A percentile compares a stretch with the other conserved stretches of the same genome.
Evolutionary conservation across 1,284 basidiomycete genomes (phyloP).

Genomic region (Coniferiporia sulphurascens): DNA sequence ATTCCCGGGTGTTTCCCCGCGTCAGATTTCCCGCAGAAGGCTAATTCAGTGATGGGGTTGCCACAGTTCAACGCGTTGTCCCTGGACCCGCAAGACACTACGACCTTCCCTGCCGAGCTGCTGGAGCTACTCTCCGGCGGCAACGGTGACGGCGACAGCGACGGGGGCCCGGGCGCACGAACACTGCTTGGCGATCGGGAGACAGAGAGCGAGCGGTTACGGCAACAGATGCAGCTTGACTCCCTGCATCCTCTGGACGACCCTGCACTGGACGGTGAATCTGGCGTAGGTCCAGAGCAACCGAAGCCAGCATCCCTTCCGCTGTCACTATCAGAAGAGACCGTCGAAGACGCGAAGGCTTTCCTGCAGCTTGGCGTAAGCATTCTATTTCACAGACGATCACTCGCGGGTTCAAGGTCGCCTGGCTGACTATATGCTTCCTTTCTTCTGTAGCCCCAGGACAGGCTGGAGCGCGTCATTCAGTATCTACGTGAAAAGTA

Average conservation of each 20-base stretch:
- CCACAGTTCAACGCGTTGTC: slow-evolving; percentile 73
- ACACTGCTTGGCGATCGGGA: slow-evolving; percentile 21
- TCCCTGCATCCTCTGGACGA: slow-evolving; percentile 49
- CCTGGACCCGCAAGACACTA: slow-evolving; percentile 59
- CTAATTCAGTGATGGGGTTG: slow-evolving; percentile 5
- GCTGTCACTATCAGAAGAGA: slow-evolving; percentile 35
- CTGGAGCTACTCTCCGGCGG: slow-evolving; percentile 50
- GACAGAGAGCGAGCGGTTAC: slow-evolving; percentile 45
- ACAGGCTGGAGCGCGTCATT: slow-evolving; percentile 63
- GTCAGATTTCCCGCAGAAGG: background rate
- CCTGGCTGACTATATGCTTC: slow-evolving; percentile 3
- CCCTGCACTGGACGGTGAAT: slow-evolving; percentile 24
- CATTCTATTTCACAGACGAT: slow-evolving; percentile 17
- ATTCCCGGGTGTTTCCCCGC: background rate
- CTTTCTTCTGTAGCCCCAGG: slow-evolving; percentile 46
- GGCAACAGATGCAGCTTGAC: slow-evolving; percentile 64
- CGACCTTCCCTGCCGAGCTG: slow-evolving; percentile 62
- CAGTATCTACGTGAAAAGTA: slow-evolving; percentile 68
- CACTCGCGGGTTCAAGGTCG: slow-evolving; percentile 16
- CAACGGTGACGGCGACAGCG: slow-evolving; percentile 36
- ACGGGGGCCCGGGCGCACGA: slow-evolving; percentile 23
- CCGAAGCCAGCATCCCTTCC: slow-evolving; percentile 31
- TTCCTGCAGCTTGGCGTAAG: slow-evolving; percentile 66
- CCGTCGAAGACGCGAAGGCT: slow-evolving; percentile 58
- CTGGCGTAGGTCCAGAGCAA: slow-evolving; percentile 27